These are phyloP conservation scores for Alternaria sp. DNA, from an alignment of 2,329 filamentous ascomycete genomes.

Conservation along the genomic window DNA sequence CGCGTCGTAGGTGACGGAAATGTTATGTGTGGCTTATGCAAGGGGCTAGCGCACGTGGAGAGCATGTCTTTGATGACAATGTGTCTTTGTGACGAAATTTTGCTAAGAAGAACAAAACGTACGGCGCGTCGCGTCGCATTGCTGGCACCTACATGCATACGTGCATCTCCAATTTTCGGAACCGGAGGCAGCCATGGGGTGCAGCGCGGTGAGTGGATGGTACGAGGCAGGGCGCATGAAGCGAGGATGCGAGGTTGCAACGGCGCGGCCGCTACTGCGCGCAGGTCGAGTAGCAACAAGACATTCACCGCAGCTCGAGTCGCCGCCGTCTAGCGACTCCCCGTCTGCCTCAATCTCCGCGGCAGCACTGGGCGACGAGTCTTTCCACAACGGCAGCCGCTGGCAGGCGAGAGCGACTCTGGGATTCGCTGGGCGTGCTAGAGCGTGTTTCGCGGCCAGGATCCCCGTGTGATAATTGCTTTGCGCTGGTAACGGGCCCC, in stretches of 20 bases:
- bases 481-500: conserved; percentile 32
- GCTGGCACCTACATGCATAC: background rate
- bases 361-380: conserved; percentile 9
- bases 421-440: conserved; percentile 22
- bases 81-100: background rate
- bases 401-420: conserved; percentile 11
- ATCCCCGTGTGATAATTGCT: conserved; percentile 36
- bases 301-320: conserved; percentile 10
- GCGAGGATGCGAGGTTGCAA: conserved; percentile 1
- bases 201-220: background rate
- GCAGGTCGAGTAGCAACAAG: conserved; percentile 6
- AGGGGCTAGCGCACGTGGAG: conserved; percentile 15
- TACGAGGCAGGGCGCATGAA: conserved; percentile 4
- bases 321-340: conserved; percentile 13
- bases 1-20: background rate
- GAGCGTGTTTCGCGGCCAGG: conserved; percentile 21
- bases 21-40: background rate
- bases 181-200: background rate
- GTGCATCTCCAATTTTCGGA: background rate
- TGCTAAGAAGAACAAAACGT: background rate
- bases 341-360: conserved; percentile 19
- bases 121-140: background rate
- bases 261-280: conserved; percentile 14
- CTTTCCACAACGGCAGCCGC: conserved; percentile 1
- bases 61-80: background rate